phyloP scores from a whole-genome alignment of 192 early-diverging fungal species.

The Backusella parvicylindrica region DNA sequence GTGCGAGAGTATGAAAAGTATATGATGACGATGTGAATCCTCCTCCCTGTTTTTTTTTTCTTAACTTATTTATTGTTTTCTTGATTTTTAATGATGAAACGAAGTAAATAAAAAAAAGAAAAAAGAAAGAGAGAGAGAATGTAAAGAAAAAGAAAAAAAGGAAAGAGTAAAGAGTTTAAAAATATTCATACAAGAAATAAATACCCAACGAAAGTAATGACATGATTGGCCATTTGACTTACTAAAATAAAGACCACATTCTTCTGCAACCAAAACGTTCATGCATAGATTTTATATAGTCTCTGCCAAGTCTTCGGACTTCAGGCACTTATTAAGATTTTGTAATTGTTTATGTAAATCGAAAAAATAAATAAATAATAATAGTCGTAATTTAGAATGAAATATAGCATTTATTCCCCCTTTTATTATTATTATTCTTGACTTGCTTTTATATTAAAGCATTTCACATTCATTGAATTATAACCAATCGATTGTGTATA shows the following conservation, averaged over 20 bases:
- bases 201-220: neutral
- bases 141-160: neutral
- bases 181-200: neutral
- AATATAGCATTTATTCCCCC: no score
- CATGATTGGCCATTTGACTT: neutral
- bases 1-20: neutral
- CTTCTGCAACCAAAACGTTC: neutral
- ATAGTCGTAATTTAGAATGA: neutral
- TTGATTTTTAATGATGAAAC: neutral
- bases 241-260: neutral
- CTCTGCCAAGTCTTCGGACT: neutral
- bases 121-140: neutral
- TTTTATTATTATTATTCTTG: neutral
- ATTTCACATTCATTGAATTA: neutral
- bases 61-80: neutral
- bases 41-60: neutral
- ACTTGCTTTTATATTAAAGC: neutral
- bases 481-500: neutral
- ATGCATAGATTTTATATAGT: neutral
- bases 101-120: neutral
- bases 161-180: neutral
- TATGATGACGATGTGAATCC: neutral
- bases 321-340: neutral
- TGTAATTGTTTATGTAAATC: neutral
- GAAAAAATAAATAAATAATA: no score